These are phyloP conservation scores for Curvularia verruculosa DNA, from an alignment of 2,329 filamentous ascomycete species.

Conservation along the genomic window DNA sequence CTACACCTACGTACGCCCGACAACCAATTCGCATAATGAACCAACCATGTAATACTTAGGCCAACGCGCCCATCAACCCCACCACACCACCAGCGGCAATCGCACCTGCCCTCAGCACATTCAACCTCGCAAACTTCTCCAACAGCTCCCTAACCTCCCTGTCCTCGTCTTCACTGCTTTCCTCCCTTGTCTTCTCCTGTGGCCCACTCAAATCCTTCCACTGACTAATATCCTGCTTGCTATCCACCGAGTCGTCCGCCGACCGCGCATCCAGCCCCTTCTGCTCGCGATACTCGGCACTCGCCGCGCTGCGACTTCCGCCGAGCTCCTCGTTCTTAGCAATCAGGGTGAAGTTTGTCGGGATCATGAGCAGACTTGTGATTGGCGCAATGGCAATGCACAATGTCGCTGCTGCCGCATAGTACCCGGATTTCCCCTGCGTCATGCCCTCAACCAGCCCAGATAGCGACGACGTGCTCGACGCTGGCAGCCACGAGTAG, in stretches of 20 bases:
- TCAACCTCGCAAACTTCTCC: constrained; percentile 30
- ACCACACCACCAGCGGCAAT: constrained; percentile 35
- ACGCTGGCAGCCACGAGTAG: constrained; percentile 19
- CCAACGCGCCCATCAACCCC: constrained; percentile 29
- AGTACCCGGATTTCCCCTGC: constrained; percentile 19
- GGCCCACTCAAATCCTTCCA: constrained; percentile 37
- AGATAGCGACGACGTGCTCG: too few relatives aligned
- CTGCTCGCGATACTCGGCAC: constrained; percentile 6
- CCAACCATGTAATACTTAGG: background rate
- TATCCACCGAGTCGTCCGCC: constrained; percentile 29
- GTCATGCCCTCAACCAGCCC: too few relatives aligned
- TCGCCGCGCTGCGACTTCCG: constrained; percentile 17
- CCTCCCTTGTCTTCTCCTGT: constrained; percentile 21
- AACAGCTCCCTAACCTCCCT: constrained; percentile 27
- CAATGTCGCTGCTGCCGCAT: constrained; percentile 24
- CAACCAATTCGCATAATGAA: too few relatives aligned
- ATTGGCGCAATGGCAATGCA: constrained; percentile 31
- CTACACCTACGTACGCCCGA: too few relatives aligned
- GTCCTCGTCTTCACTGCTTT: constrained; percentile 24
- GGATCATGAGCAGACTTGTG: constrained; percentile 11
- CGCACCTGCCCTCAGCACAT: constrained; percentile 30
- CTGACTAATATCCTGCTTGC: constrained; percentile 34
- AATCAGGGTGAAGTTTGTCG: constrained; percentile 27
- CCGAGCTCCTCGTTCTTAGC: constrained; percentile 31
- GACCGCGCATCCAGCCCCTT: constrained; percentile 9